phyloP scores from a whole-genome alignment of 345 rosid species.

The Ricinus communis region DNA sequence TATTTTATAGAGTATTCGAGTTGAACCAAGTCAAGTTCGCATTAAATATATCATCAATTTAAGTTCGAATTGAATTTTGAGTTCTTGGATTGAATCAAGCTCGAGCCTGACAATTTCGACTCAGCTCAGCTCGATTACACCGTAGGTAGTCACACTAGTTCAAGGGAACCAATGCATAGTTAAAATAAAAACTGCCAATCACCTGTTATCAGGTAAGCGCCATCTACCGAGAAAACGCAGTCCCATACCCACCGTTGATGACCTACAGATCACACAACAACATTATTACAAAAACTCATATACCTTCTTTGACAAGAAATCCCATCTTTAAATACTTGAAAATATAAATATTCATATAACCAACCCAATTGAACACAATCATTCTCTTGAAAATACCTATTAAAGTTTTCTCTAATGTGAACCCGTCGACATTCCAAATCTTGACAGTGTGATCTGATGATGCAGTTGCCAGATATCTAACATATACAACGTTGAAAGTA shows the following conservation, averaged over 20 bases:
- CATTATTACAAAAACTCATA: neutral
- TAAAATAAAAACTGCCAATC: neutral
- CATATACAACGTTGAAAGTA: conserved; percentile 14
- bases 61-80: too few relatives aligned
- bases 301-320: neutral
- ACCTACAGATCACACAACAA: conserved; percentile 44
- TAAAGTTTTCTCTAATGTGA: conserved; percentile 83
- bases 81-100: too few relatives aligned
- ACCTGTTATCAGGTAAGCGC: conserved; percentile 95
- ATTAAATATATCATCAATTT: too few relatives aligned
- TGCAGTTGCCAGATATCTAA: conserved; percentile 93
- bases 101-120: too few relatives aligned
- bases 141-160: neutral
- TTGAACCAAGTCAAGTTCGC: too few relatives aligned
- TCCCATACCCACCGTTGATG: conserved; percentile 99
- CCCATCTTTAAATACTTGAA: neutral
- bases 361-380: neutral
- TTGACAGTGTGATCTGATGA: conserved; percentile 92
- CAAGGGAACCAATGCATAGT: neutral
- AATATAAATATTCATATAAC: neutral
- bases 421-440: conserved; percentile 96
- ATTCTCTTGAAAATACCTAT: conserved; percentile 40
- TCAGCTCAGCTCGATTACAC: too few relatives aligned
- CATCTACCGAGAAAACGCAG: conserved; percentile 97
- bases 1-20: too few relatives aligned